These are phyloP conservation scores for Chaetomium tenue DNA, from an alignment of 495 filamentous ascomycete species.

Conservation along the genomic window DNA sequence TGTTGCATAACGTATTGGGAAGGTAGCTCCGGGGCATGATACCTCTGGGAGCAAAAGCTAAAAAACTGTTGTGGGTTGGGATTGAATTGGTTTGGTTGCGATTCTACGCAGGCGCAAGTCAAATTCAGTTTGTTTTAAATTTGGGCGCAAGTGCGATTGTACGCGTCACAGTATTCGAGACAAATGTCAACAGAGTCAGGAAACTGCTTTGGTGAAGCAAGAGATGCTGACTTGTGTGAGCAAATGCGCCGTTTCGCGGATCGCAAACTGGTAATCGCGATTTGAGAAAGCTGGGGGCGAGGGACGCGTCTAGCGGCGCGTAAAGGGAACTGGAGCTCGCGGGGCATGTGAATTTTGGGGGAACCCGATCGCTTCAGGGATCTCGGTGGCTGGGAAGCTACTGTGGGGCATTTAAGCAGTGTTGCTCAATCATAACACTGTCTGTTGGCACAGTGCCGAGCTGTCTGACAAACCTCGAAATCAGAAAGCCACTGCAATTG, in stretches of 20 bases:
- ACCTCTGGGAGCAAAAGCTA: neutral
- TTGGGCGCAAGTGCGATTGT: conserved; percentile 1
- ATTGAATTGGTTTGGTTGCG: neutral
- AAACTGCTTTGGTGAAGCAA: neutral
- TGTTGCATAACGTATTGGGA: conserved; percentile 10
- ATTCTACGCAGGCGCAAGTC: conserved; percentile 11
- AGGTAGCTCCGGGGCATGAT: conserved; percentile 5
- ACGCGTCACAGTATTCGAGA: neutral
- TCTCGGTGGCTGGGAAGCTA: neutral
- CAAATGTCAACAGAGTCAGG: neutral
- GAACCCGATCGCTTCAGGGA: neutral
- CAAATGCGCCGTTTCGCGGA: neutral
- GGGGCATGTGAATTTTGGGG: neutral
- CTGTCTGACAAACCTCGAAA: neutral
- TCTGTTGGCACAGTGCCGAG: neutral
- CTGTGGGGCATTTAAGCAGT: neutral
- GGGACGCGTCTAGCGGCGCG: neutral
- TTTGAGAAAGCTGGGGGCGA: neutral
- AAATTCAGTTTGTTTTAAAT: neutral
- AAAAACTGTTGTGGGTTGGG: neutral
- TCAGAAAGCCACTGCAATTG: neutral
- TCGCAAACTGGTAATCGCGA: neutral
- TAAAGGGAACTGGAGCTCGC: neutral
- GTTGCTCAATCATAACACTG: neutral
- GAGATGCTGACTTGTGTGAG: conserved; percentile 1